Percentiles rank a stretch among this genome's conserved stretches.
These are phyloP conservation scores for Tetraselmis striata DNA, from an alignment of 139 green algal species.

Conservation along the genomic window DNA sequence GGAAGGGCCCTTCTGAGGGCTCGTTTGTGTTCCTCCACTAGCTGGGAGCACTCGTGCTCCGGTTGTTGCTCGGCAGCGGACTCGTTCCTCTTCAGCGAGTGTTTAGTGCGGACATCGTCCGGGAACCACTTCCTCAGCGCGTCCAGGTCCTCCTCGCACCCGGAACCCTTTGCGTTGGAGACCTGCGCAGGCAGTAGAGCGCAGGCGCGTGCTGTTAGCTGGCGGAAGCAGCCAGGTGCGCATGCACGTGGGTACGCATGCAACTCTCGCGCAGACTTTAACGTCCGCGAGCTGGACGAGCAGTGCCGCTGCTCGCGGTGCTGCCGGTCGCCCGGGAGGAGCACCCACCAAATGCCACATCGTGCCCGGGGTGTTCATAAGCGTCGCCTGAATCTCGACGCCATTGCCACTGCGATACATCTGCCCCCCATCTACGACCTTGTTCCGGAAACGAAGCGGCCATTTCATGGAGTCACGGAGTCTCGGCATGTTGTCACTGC, in stretches of 20 bases:
- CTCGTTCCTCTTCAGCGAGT: not conserved
- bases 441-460: too few relatives aligned
- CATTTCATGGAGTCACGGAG: too few relatives aligned
- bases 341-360: not conserved
- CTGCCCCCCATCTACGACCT: too few relatives aligned
- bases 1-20: too few relatives aligned
- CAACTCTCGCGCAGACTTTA: too few relatives aligned
- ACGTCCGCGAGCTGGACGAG: too few relatives aligned
- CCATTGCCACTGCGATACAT: too few relatives aligned
- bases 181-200: too few relatives aligned
- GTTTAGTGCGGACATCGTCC: not conserved
- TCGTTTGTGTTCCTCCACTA: not conserved
- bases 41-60: not conserved
- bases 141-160: not conserved
- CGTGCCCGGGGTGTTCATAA: not conserved
- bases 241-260: not conserved
- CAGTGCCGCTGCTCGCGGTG: too few relatives aligned
- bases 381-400: not conserved
- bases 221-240: not conserved
- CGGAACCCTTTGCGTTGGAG: not conserved
- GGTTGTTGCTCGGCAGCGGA: not conserved
- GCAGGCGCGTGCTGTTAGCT: too few relatives aligned
- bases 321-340: too few relatives aligned
- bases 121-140: not conserved
- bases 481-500: too few relatives aligned